Conservation (phyloP, 768 basidiomycete genomes). For the Collybia sordida region DNA sequence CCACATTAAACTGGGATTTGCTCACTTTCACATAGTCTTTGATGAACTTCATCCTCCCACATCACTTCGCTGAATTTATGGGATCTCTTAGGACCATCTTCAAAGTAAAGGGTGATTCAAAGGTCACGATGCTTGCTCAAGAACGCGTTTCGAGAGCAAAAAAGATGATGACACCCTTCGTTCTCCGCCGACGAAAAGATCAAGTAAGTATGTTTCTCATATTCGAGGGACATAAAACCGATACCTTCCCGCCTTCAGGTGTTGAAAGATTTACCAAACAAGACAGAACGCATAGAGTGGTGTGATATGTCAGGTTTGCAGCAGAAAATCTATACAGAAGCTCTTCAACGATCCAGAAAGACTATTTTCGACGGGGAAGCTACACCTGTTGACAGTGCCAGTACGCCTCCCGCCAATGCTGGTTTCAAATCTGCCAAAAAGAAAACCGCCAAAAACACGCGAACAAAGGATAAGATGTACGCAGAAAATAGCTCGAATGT, state of each 20-base stretch:
- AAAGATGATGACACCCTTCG: constrained; percentile 99
- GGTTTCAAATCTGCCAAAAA: constrained; percentile 37
- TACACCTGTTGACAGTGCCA: constrained; percentile 19
- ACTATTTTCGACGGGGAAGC: constrained; percentile 59
- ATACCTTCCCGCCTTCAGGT: constrained; percentile 54
- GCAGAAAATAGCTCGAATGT: constrained; percentile 88
- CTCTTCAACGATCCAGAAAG: constrained; percentile 81
- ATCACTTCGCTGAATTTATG: constrained; percentile 78
- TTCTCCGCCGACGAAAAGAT: constrained; percentile 94
- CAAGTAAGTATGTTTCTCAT: constrained; percentile 50
- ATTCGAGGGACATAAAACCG: neutral
- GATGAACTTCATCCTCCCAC: constrained; percentile 96
- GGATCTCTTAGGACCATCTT: constrained; percentile 89
- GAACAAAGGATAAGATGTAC: constrained; percentile 65
- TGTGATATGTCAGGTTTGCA: constrained; percentile 91
- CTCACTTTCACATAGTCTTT: constrained; percentile 65
- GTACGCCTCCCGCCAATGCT: constrained; percentile 22
- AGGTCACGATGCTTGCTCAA: constrained; percentile 83
- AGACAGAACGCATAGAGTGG: constrained; percentile 92
- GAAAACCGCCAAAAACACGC: constrained; percentile 40
- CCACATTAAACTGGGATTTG: neutral
- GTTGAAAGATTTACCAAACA: constrained; percentile 88
- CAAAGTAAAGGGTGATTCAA: constrained; percentile 93
- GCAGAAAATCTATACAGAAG: constrained; percentile 79
- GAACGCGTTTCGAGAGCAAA: constrained; percentile 94